These are phyloP conservation scores for Dactylellina drechsleri DNA, from an alignment of 2,329 filamentous ascomycete species.

Conservation along the genomic window DNA sequence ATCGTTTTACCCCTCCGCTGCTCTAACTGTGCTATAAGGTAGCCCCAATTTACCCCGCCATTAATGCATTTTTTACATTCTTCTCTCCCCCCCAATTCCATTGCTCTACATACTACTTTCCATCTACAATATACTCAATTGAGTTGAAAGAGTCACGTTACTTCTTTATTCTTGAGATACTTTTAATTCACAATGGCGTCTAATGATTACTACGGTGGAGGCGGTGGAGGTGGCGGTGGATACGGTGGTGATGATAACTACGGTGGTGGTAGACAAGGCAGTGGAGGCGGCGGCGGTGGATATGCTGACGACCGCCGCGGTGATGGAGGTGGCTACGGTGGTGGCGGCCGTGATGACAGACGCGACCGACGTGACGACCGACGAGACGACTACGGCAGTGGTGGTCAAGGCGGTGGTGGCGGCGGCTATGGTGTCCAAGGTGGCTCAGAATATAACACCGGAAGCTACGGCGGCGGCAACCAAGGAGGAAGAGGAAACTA, in stretches of 20 bases:
- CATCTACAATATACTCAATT: neutral
- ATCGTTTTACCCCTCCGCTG: neutral
- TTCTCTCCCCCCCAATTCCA: neutral
- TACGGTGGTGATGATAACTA: constrained; percentile 36
- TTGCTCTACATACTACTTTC: no score
- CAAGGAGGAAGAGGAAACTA: constrained; percentile 5
- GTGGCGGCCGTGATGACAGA: constrained; percentile 25
- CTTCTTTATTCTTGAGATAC: no score
- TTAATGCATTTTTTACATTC: neutral
- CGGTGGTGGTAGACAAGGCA: constrained; percentile 12
- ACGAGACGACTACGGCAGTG: constrained; percentile 13
- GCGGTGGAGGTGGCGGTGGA: no score
- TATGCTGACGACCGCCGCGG: constrained; percentile 1
- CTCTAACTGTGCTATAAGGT: constrained; percentile 27
- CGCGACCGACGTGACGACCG: constrained; percentile 17
- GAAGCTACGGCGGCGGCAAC: constrained; percentile 7
- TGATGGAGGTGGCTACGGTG: constrained; percentile 19
- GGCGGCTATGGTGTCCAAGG: constrained; percentile 2
- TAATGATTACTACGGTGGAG: no score
- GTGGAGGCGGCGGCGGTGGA: constrained; percentile 1
- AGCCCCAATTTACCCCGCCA: constrained; percentile 50
- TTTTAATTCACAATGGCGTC: constrained; percentile 23
- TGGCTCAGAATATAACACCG: constrained; percentile 8
- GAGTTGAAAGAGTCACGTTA: no score
- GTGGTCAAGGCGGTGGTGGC: constrained; percentile 9